Conservation (phyloP, 768 basidiomycete genomes). For the Xanthoconium purpureum region DNA sequence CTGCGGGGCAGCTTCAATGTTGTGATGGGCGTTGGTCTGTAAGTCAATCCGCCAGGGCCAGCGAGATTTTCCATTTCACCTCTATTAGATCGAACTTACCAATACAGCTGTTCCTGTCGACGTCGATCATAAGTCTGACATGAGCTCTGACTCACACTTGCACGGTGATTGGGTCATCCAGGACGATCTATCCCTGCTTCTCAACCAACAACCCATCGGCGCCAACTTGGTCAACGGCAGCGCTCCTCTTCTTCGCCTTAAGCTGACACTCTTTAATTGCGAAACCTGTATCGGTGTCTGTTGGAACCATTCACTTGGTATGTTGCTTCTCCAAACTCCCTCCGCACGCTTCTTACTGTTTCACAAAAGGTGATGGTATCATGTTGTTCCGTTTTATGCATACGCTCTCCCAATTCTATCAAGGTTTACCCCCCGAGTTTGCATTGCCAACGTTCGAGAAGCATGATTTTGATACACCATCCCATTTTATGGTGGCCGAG, state of each 20-base stretch:
- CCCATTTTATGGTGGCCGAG: conserved; percentile 8
- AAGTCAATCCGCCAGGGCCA: neutral
- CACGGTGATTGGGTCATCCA: conserved; percentile 28
- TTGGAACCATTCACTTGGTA: conserved; percentile 36
- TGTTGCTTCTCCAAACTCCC: neutral
- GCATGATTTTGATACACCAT: conserved; percentile 18
- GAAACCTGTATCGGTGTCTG: conserved; percentile 33
- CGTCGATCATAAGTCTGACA: conserved; percentile 7
- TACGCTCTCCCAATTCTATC: conserved; percentile 30
- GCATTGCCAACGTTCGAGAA: conserved; percentile 27
- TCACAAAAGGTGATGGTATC: conserved; percentile 27
- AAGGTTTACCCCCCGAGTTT: conserved; percentile 10
- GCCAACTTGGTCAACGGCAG: conserved; percentile 16
- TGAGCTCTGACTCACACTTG: conserved; percentile 9
- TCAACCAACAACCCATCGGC: conserved; percentile 14
- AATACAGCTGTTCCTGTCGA: conserved; percentile 18
- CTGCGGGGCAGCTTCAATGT: conserved; percentile 21
- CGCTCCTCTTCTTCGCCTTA: conserved; percentile 26
- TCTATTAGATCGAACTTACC: conserved; percentile 22
- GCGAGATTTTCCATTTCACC: neutral
- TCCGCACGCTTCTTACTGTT: neutral
- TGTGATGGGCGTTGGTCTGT: conserved; percentile 18
- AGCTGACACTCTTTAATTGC: conserved; percentile 21
- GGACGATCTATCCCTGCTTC: conserved; percentile 17
- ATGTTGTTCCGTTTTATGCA: conserved; percentile 30